Evolutionary conservation across 1,284 basidiomycete species (phyloP).

Genomic region (Ganoderma sinense): DNA sequence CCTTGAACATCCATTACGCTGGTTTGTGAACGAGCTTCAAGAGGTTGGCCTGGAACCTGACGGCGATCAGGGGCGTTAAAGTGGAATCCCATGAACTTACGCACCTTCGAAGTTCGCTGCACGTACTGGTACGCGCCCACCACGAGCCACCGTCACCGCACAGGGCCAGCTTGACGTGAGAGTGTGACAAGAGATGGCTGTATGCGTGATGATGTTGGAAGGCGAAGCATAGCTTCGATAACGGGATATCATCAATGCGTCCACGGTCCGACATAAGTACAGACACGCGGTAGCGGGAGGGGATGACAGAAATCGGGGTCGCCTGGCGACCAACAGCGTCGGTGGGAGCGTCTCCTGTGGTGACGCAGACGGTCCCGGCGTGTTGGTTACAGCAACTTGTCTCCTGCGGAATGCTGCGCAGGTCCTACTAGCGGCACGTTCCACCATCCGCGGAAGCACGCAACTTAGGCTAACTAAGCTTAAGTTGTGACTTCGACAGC

Average conservation of each 20-base stretch:
- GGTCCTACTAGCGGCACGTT: not conserved
- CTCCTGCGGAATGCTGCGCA: not conserved
- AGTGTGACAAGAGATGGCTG: not conserved
- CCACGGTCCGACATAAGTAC: not conserved
- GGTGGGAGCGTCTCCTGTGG: not conserved
- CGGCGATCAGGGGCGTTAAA: not conserved
- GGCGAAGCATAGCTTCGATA: not conserved
- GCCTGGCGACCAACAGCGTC: not conserved
- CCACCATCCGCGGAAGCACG: not conserved
- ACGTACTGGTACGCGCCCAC: not conserved
- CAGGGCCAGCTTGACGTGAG: not conserved
- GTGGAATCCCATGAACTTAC: not conserved
- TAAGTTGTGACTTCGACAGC: not conserved
- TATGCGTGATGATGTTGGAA: not conserved
- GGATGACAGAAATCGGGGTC: not conserved
- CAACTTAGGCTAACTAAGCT: too few relatives aligned
- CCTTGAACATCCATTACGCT: not conserved
- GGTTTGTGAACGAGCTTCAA: not conserved
- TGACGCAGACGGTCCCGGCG: not conserved
- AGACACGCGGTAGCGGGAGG: not conserved
- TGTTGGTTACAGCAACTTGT: not conserved
- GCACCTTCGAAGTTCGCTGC: not conserved
- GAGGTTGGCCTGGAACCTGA: not conserved
- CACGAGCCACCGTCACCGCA: not conserved
- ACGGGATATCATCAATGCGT: not conserved